Evolutionary conservation across 495 filamentous ascomycete genomes (phyloP), one percentile per base, ranked within the genome.

Genomic region (Usnea hakonensis): DNA sequence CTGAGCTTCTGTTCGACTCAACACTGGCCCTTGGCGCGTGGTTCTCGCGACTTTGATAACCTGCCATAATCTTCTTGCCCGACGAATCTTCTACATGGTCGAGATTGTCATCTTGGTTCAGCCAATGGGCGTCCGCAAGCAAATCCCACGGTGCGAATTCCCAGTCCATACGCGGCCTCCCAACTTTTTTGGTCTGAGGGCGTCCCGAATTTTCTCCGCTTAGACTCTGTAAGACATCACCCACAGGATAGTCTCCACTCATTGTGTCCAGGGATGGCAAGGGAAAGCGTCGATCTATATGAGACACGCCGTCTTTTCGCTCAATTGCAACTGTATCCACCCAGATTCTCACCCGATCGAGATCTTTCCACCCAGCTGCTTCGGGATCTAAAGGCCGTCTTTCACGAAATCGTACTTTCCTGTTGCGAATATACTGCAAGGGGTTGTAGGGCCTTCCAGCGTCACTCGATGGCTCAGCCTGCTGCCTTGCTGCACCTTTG

Each of bases 111-210:
- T 78, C 83, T 62, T 90, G 85, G 71, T 95, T 88, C 48, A 91
- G 76, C 92, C 92, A 97, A 62, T 88, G 86, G 14, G 85, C 78
- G 74, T 97, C 92, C 2, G 90, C 89, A 26, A 97, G 74, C 67
- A 95, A 81, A 65, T 96, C 91, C 52, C 86, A 84, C 0, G 91
- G 87, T 44, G 83, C 81, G 13, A 89, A 83, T 4, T 77, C 78
- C 91, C 92, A 96, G 63, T 93, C 90, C n/a, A 87, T 81, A 38
- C 86, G 81, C 10, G 84, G 83, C 48, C 89, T 77, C 66, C 81
- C 84, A 2, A 81, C 72, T 60, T 87, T 87, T 40, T 71, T 66
- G 28, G 71, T 74, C 50, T 71, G 75, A 41, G 75, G 70, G 37
- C 69, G 73, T 23, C 69, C 78, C 19, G 69, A 67, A 36, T 68